A percentile compares a stretch with the other conserved stretches of the same genome.
These are phyloP conservation scores for Drechslera avenae DNA, from an alignment of 2,329 filamentous ascomycete species.

Conservation along the genomic window DNA sequence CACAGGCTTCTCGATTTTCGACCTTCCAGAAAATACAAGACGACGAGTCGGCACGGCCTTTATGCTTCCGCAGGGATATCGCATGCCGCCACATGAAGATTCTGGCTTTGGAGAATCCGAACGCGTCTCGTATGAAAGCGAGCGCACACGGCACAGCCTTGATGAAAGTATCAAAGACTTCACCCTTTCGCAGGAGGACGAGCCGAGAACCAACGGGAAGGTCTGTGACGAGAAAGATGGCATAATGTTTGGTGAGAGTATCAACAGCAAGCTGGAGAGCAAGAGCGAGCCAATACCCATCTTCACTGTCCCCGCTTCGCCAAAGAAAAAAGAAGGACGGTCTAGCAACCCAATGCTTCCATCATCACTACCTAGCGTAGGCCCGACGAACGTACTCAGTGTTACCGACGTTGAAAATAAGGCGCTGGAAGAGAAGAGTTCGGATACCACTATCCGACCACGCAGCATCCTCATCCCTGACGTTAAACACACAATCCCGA, in stretches of 20 bases:
- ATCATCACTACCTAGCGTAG: constrained; percentile 6
- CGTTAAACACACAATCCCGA: constrained; percentile 26
- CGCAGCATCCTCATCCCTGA: constrained; percentile 31
- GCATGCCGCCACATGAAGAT: constrained; percentile 43
- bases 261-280: constrained; percentile 23
- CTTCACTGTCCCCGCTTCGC: constrained; percentile 3
- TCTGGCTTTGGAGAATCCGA: constrained; percentile 39
- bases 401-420: constrained; percentile 26
- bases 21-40: constrained; percentile 21
- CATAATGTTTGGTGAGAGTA: constrained; percentile 25
- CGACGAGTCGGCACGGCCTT: constrained; percentile 27
- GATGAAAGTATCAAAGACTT: constrained; percentile 30
- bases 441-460: constrained; percentile 41
- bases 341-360: constrained; percentile 2
- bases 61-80: constrained; percentile 30
- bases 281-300: constrained; percentile 11
- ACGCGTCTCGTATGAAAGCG: constrained; percentile 29
- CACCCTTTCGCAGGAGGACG: constrained; percentile 15
- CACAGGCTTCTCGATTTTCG: constrained; percentile 36
- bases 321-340: constrained; percentile 5
- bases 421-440: constrained; percentile 37
- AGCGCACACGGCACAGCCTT: constrained; percentile 33
- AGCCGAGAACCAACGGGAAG: constrained; percentile 28
- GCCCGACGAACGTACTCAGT: constrained; percentile 15
- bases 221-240: constrained; percentile 37